A percentile compares a stretch with the other conserved stretches of the same genome.
Conservation (phyloP, 2,329 filamentous ascomycete species). For the Coniochaeta prunicola region DNA sequence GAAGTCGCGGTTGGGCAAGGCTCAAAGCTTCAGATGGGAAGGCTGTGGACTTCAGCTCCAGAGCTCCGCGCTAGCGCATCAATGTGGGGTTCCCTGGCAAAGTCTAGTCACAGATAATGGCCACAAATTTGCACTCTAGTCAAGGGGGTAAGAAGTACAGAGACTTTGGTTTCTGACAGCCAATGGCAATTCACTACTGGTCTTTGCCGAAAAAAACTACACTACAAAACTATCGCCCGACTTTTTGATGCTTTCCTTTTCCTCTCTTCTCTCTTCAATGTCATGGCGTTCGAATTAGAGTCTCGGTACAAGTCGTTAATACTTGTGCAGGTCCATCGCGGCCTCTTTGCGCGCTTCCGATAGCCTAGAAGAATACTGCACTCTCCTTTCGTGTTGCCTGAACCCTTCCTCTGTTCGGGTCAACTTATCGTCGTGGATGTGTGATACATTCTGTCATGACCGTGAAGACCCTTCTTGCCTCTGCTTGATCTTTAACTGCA, state of each 20-base stretch:
- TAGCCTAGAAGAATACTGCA: conserved; percentile 76
- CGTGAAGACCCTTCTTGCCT: conserved; percentile 13
- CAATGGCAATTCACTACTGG: background rate
- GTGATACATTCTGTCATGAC: conserved; percentile 24
- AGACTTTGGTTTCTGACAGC: background rate
- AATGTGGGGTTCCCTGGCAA: background rate
- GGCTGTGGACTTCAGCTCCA: background rate
- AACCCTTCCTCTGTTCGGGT: conserved; percentile 34
- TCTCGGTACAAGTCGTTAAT: conserved; percentile 93
- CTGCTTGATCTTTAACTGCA: conserved; percentile 83
- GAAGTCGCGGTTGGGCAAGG: conserved; percentile 3
- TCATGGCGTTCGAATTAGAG: conserved; percentile 97
- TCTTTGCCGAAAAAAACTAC: background rate
- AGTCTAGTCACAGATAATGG: too few species aligned
- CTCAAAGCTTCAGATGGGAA: background rate
- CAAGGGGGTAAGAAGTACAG: background rate
- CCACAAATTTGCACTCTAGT: background rate
- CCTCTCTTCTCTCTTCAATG: conserved; percentile 57
- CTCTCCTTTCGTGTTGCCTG: conserved; percentile 67
- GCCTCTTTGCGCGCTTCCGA: conserved; percentile 95
- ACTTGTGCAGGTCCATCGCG: conserved; percentile 79
- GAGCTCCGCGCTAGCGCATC: background rate
- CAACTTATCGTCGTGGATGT: conserved; percentile 26
- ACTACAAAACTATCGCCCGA: background rate
- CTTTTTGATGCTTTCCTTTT: conserved; percentile 23